A percentile compares a stretch with the other conserved stretches of the same genome.
Conservation (phyloP, 2,329 filamentous ascomycete species). For the Simplicillium sp. region DNA sequence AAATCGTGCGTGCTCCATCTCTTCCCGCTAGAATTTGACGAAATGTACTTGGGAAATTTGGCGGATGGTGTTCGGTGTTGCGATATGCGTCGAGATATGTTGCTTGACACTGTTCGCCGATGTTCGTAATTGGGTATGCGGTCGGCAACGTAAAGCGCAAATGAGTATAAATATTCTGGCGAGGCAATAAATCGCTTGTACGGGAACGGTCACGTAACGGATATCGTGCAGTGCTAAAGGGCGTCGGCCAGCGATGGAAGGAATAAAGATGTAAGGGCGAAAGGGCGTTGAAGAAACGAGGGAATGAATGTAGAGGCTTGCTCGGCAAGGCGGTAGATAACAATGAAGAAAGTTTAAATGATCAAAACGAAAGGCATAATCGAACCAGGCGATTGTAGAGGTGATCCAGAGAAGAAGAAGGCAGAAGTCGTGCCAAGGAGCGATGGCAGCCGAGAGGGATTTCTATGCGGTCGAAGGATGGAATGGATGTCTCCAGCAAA, state of each 20-base stretch:
- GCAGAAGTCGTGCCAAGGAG: slow-evolving; percentile 8
- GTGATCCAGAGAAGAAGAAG: slow-evolving; percentile 8
- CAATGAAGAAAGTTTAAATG: slow-evolving; percentile 17
- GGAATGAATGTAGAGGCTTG: slow-evolving; percentile 39
- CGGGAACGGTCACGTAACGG: neutral
- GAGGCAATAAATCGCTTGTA: neutral
- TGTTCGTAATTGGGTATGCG: too few species aligned
- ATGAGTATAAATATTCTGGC: too few species aligned
- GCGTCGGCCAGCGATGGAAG: slow-evolving; percentile 11
- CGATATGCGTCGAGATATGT: too few species aligned
- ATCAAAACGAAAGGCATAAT: slow-evolving; percentile 24
- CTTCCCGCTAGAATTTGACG: too few species aligned
- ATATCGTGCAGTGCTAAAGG: neutral
- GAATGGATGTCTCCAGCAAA: slow-evolving; percentile 3
- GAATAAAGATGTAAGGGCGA: slow-evolving; percentile 10
- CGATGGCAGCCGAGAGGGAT: slow-evolving; percentile 5
- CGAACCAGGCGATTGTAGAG: slow-evolving; percentile 13
- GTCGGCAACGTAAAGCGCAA: too few species aligned
- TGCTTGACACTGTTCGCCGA: too few species aligned
- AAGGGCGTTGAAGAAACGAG: slow-evolving; percentile 15
- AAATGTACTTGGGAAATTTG: too few species aligned
- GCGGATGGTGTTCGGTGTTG: too few species aligned
- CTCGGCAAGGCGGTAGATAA: slow-evolving; percentile 20
- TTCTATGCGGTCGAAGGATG: slow-evolving; percentile 3
- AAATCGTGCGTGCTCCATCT: too few species aligned